These are phyloP conservation scores for Trichoderma endophyticum DNA, from an alignment of 2,329 filamentous ascomycete genomes.

Conservation along the genomic window DNA sequence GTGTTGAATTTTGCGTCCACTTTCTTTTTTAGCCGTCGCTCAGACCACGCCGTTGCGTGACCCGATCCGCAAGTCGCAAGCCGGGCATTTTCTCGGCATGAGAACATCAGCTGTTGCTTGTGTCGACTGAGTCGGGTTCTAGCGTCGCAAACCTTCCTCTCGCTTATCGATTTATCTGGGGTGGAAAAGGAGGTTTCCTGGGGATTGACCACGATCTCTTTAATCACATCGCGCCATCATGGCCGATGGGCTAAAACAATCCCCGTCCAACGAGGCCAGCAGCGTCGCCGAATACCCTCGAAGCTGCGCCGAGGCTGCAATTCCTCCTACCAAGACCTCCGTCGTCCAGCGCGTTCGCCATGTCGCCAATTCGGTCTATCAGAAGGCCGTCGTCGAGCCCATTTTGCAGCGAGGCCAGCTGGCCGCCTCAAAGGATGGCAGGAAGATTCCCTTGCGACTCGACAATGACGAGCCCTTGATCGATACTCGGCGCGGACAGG, in stretches of 20 bases:
- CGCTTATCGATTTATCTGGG: conserved; percentile 3
- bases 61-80: not conserved
- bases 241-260: conserved; percentile 7
- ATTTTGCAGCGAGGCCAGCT: conserved; percentile 65
- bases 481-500: conserved; percentile 48
- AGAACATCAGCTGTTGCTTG: not conserved
- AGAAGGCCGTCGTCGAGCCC: conserved; percentile 42
- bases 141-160: conserved; percentile 3
- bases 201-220: not conserved
- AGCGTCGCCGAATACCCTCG: conserved; percentile 4
- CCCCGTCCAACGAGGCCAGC: not conserved
- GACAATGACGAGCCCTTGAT: conserved; percentile 40
- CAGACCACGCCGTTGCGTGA: not conserved
- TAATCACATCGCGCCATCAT: conserved; percentile 14
- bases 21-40: not conserved
- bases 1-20: not conserved
- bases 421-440: conserved; percentile 69
- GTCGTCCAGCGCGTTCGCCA: conserved; percentile 23
- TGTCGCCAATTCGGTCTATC: conserved; percentile 31
- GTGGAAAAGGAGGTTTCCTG: not conserved
- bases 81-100: conserved; percentile 10
- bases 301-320: conserved; percentile 4
- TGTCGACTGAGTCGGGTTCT: not conserved
- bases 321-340: not conserved
- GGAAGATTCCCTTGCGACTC: conserved; percentile 44